A percentile compares a stretch with the other conserved stretches of the same genome.
phyloP scores from a whole-genome alignment of 441 rosid genomes.

The Adansonia madagascariensis region DNA sequence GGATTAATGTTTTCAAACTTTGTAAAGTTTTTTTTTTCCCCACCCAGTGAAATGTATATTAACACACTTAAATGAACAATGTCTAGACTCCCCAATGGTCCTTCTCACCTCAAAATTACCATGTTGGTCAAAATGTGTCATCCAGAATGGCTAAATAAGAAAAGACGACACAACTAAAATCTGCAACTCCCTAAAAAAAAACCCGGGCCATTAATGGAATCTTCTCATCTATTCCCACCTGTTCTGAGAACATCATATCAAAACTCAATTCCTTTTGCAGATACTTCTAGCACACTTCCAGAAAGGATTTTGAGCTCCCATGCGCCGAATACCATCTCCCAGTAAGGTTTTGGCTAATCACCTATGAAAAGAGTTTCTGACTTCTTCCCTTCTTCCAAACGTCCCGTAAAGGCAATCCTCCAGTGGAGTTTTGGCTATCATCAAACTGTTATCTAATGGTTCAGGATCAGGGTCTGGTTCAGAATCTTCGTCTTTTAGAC shows the following conservation, averaged over 20 bases:
- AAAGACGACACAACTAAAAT: background rate
- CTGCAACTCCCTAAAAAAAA: background rate
- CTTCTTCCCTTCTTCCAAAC: constrained; percentile 80
- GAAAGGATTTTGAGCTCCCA: background rate
- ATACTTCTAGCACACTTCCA: background rate
- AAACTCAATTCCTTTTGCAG: constrained; percentile 22
- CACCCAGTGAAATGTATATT: background rate
- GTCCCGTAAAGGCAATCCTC: constrained; percentile 58
- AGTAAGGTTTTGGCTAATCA: background rate
- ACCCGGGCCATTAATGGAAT: background rate
- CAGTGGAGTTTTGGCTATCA: constrained; percentile 34
- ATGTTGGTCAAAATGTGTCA: background rate
- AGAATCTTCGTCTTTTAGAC: constrained; percentile 39
- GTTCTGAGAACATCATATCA: constrained; percentile 14
- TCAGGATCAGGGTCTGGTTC: constrained; percentile 45
- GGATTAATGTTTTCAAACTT: too few species aligned
- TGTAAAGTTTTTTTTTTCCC: too few species aligned
- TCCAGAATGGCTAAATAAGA: background rate
- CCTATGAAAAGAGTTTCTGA: constrained; percentile 55
- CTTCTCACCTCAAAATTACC: background rate
- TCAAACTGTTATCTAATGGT: constrained; percentile 29
- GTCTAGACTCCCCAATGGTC: background rate
- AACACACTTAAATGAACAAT: background rate
- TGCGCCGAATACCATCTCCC: too few species aligned
- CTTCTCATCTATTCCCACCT: constrained; percentile 22